Conservation (phyloP, 1,284 basidiomycete species). For the Mycena citricolor region DNA sequence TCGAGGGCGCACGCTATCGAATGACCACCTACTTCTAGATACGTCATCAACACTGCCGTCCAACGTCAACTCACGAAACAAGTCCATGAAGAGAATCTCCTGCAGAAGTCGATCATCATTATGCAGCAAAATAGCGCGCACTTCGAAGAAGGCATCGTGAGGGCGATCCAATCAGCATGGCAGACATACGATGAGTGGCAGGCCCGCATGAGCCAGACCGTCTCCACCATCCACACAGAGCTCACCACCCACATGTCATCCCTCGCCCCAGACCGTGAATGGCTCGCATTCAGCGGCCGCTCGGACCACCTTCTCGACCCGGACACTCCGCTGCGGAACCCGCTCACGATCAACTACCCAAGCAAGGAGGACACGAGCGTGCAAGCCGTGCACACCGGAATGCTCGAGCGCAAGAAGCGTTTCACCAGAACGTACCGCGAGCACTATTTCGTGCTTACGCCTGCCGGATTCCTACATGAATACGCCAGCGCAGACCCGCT, state of each 20-base stretch:
- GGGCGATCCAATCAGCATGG: conserved; percentile 95
- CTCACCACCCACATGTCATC: conserved; percentile 82
- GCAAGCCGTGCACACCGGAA: conserved; percentile 85
- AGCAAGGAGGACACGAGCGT: conserved; percentile 92
- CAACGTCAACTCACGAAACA: conserved; percentile 88
- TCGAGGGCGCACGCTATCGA: not conserved
- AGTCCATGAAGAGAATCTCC: conserved; percentile 95
- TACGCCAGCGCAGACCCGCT: conserved; percentile 81
- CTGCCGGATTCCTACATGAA: conserved; percentile 95
- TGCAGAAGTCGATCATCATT: conserved; percentile 98
- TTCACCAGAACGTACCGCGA: conserved; percentile 92
- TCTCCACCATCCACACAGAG: conserved; percentile 80
- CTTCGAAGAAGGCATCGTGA: conserved; percentile 96
- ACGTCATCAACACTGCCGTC: conserved; percentile 78
- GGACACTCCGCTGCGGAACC: conserved; percentile 88
- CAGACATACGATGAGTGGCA: conserved; percentile 98
- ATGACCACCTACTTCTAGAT: conserved; percentile 36
- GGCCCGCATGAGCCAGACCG: conserved; percentile 76
- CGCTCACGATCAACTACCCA: conserved; percentile 83
- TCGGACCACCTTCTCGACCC: conserved; percentile 97
- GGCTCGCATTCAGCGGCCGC: conserved; percentile 94
- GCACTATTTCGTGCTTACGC: conserved; percentile 90
- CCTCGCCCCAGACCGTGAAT: conserved; percentile 91
- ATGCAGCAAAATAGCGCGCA: conserved; percentile 98
- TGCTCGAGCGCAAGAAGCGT: conserved; percentile 95